Evolutionary conservation across 495 filamentous ascomycete species (phyloP).

Genomic region (Hypoxylon cercidicola): DNA sequence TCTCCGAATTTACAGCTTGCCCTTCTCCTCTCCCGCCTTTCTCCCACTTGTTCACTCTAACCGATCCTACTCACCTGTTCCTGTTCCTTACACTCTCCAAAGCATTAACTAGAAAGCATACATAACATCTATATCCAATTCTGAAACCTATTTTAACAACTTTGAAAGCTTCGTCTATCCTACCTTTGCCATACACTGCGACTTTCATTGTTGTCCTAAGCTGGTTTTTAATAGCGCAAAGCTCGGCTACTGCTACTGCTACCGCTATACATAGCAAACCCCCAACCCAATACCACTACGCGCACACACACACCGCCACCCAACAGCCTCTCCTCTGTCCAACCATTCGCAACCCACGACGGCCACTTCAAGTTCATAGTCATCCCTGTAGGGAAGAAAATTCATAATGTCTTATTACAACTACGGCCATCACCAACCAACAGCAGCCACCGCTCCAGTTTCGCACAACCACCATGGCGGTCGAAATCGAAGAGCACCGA

Average conservation of each 20-base stretch:
- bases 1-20: conserved; percentile 46
- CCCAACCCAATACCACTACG: conserved; percentile 34
- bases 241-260: conserved; percentile 28
- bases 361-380: conserved; percentile 26
- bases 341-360: conserved; percentile 35
- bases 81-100: conserved; percentile 48
- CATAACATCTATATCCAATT: conserved; percentile 39
- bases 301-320: conserved; percentile 42
- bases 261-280: conserved; percentile 3
- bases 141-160: conserved; percentile 20
- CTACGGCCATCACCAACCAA: conserved; percentile 75
- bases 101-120: conserved; percentile 35
- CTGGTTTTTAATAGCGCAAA: conserved; percentile 47
- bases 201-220: conserved; percentile 37
- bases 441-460: conserved; percentile 61
- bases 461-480: conserved; percentile 83
- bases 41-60: conserved; percentile 45
- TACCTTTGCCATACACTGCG: conserved; percentile 1
- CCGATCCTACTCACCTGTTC: conserved; percentile 51
- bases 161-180: conserved; percentile 13
- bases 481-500: conserved; percentile 86
- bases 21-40: conserved; percentile 42
- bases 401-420: conserved; percentile 80
- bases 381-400: conserved; percentile 30
- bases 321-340: conserved; percentile 41